Conservation (phyloP, 768 basidiomycete genomes). For the Suillus alpinus region DNA sequence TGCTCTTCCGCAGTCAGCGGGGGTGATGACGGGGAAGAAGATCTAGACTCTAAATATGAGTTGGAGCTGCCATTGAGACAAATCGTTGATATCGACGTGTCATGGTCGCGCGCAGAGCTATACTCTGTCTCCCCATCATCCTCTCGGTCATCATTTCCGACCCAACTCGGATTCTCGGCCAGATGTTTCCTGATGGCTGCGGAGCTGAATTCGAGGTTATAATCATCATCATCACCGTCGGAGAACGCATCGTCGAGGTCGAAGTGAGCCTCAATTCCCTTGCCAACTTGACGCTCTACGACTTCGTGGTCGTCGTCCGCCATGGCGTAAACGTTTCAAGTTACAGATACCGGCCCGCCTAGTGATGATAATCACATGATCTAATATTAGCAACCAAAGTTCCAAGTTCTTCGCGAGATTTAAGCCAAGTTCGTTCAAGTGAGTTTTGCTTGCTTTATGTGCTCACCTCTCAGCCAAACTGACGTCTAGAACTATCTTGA, state of each 20-base stretch:
- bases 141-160: constrained; percentile 31
- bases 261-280: constrained; percentile 25
- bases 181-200: constrained; percentile 63
- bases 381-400: not conserved
- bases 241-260: constrained; percentile 70
- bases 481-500: not conserved
- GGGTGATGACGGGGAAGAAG: constrained; percentile 24
- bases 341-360: not conserved
- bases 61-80: constrained; percentile 43
- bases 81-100: constrained; percentile 58
- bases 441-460: not conserved
- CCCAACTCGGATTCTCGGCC: constrained; percentile 43
- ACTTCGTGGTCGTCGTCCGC: constrained; percentile 9
- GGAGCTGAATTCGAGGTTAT: constrained; percentile 52
- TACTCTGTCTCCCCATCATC: constrained; percentile 26
- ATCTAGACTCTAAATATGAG: constrained; percentile 13
- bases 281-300: constrained; percentile 24
- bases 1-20: not conserved
- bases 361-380: not conserved
- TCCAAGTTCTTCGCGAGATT: not conserved
- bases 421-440: not conserved
- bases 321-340: constrained; percentile 7
- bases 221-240: constrained; percentile 50
- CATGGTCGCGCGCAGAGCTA: constrained; percentile 30
- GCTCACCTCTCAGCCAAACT: constrained; percentile 1